phyloP scores from a whole-genome alignment of 106 monocot species.

The Xerophyta viscosa region DNA sequence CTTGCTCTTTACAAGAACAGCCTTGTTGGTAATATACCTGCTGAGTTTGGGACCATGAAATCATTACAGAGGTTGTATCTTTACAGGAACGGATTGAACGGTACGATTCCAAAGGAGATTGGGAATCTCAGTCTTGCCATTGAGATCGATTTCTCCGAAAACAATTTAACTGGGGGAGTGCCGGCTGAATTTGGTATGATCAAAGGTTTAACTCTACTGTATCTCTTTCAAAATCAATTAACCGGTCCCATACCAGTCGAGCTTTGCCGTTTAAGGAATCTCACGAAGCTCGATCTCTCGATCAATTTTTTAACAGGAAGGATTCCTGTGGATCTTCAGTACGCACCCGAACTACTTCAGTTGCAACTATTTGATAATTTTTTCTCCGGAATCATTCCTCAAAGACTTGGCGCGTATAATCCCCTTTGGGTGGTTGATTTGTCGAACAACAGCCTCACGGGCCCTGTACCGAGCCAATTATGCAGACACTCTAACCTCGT shows the following conservation, averaged over 20 bases:
- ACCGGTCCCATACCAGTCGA: slow-evolving; percentile 64
- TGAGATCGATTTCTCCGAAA: slow-evolving; percentile 95
- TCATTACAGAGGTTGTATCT: slow-evolving; percentile 56
- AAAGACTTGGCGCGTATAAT: slow-evolving; percentile 57
- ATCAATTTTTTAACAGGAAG: slow-evolving; percentile 65
- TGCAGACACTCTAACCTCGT: slow-evolving; percentile 73
- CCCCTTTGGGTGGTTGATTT: slow-evolving; percentile 88
- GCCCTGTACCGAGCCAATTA: slow-evolving; percentile 57
- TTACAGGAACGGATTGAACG: slow-evolving; percentile 80
- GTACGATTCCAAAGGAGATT: slow-evolving; percentile 71
- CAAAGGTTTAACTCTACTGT: slow-evolving; percentile 47
- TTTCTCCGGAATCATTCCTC: slow-evolving; percentile 71
- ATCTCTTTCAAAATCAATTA: slow-evolving; percentile 82
- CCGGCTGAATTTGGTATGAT: slow-evolving; percentile 55
- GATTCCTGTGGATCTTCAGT: slow-evolving; percentile 69
- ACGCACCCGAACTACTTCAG: slow-evolving; percentile 46
- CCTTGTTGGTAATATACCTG: slow-evolving; percentile 60
- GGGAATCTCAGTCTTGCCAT: slow-evolving; percentile 43
- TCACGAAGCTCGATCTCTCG: slow-evolving; percentile 86
- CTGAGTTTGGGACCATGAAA: slow-evolving; percentile 49
- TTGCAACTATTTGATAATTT: slow-evolving; percentile 77
- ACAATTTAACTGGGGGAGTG: slow-evolving; percentile 58
- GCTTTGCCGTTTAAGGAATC: slow-evolving; percentile 46
- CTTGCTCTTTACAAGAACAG: slow-evolving; percentile 87
- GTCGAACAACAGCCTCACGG: slow-evolving; percentile 72